Conservation (phyloP, 208 protist genomes). For the Naegleria fowleri region DNA sequence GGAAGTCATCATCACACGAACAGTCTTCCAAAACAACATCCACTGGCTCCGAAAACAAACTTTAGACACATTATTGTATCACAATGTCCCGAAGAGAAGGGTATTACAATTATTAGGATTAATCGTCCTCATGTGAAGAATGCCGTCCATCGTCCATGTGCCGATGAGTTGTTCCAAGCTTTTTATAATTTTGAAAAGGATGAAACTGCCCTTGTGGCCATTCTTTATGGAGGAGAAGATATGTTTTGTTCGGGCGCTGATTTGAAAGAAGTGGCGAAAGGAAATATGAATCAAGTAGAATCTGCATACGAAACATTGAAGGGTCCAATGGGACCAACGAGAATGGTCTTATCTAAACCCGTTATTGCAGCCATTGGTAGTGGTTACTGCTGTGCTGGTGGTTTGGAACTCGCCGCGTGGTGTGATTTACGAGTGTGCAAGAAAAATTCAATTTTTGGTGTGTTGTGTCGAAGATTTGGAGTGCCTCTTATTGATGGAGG, state of each 20-base stretch:
- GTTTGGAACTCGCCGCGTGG: conserved; percentile 47
- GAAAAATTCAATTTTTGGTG: conserved; percentile 35
- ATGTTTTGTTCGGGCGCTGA: conserved; percentile 43
- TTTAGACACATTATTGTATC: not conserved
- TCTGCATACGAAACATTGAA: not conserved
- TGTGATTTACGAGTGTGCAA: conserved; percentile 39
- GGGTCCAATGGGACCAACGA: conserved; percentile 41
- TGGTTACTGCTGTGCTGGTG: conserved; percentile 43
- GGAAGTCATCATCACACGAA: not conserved
- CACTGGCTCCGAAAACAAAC: not conserved
- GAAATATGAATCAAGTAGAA: not conserved
- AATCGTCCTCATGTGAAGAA: not conserved
- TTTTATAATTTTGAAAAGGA: conserved; percentile 34
- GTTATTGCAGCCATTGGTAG: conserved; percentile 31
- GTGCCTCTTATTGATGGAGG: conserved; percentile 52
- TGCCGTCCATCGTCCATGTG: not conserved
- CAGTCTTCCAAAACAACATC: not conserved
- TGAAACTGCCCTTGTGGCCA: conserved; percentile 17
- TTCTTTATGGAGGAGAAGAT: conserved; percentile 25
- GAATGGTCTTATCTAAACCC: conserved; percentile 40
- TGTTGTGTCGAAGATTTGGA: conserved; percentile 45
- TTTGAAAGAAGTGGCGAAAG: conserved; percentile 23
- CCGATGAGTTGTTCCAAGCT: not conserved
- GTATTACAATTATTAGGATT: not conserved
- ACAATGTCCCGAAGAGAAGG: not conserved